Evolutionary conservation across 1,139 yeast genomes (phyloP), one percentile per base, ranked within the genome.

Genomic region (Lizanozyma gosingica): DNA sequence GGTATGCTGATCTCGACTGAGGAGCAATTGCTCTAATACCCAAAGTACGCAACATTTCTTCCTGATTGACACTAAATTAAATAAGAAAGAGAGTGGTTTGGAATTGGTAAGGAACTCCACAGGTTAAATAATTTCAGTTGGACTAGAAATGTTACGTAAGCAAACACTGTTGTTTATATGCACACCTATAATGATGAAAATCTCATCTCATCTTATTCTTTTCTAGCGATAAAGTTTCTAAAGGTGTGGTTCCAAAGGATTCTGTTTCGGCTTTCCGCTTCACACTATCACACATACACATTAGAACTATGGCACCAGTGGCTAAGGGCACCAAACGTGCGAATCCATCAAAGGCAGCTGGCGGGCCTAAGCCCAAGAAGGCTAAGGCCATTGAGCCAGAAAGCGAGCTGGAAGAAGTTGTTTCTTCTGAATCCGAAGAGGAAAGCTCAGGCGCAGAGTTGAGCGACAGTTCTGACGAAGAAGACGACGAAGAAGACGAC

Each of bases 291-390:
- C n/a, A n/a, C n/a, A n/a, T n/a, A n/a, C n/a, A n/a, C n/a, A n/a
- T n/a, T n/a, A n/a, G n/a, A n/a, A n/a, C n/a, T n/a, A 57, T 51
- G 57, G 67, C 59, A 46, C 46, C 53, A 35, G 54, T 54, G 50
- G 55, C 53, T 34, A 64, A 59, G 51, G 66, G 70, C 17, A 51
- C 51, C 40, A 67, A 67, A 51, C 64, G 73, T 48, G 40, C 56
- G 11, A 55, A 62, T 17, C 45, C 53, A 34, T 56, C 53, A 40
- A 48, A 40, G 18, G 46, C 45, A 35, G 46, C 47, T 18, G 44
- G 42, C 35, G 48, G 11, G 11, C 29, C 46, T n/a, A 45, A 37
- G 27, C 15, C 48, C 17, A 65, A 66, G 52, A 64, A 59, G 50
- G 50, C 59, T 36, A 67, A 63, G 50, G 45, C 38, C 42, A 27